Evolutionary conservation across 495 filamentous ascomycete species (phyloP).

Genomic region (Hypomontagnella monticulosa): DNA sequence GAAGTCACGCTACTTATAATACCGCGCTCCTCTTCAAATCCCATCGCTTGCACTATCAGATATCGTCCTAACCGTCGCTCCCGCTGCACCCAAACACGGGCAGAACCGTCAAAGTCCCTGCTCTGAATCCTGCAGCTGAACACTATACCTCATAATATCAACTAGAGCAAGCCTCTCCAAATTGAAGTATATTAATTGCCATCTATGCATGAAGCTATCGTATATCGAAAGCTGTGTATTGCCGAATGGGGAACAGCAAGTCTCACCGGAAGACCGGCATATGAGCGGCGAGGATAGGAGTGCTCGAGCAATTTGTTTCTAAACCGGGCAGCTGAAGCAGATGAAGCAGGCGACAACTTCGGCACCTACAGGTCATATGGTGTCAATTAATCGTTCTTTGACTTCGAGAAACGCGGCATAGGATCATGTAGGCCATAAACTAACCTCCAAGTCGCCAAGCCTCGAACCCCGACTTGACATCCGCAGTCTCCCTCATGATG

Average conservation of each 20-base stretch:
- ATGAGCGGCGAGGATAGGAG: too few relatives aligned
- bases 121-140: not conserved
- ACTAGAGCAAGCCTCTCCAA: not conserved
- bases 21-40: too few relatives aligned
- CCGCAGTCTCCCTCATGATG: not conserved
- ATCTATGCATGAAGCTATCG: constrained; percentile 5
- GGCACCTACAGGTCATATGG: too few relatives aligned
- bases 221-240: not conserved
- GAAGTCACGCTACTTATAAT: too few relatives aligned
- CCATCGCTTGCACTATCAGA: too few relatives aligned
- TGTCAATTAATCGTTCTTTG: too few relatives aligned
- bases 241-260: not conserved
- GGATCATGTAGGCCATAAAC: not conserved
- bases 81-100: too few relatives aligned
- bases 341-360: too few relatives aligned
- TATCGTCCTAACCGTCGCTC: too few relatives aligned
- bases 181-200: not conserved
- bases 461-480: not conserved
- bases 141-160: not conserved
- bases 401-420: not conserved
- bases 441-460: not conserved
- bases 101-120: not conserved
- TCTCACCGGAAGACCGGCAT: too few relatives aligned
- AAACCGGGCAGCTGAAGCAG: too few relatives aligned
- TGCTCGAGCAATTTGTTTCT: too few relatives aligned